Conservation (phyloP, 768 basidiomycete genomes). For the Mycena metata region DNA sequence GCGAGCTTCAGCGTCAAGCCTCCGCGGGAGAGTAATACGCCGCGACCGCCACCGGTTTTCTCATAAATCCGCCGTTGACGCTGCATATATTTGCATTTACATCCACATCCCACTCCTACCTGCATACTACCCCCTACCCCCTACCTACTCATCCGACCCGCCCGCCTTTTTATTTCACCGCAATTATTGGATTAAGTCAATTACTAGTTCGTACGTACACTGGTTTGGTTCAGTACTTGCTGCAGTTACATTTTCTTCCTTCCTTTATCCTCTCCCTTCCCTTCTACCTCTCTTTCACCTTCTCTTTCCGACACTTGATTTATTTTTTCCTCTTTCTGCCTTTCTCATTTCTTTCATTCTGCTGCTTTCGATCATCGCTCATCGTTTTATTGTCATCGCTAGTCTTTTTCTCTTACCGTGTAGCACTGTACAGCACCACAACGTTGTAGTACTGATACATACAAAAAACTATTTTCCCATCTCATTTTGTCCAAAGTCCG, state of each 20-base stretch:
- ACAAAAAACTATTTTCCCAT: slow-evolving; percentile 31
- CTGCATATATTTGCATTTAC: background rate
- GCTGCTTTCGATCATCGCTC: slow-evolving; percentile 36
- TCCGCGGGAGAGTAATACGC: slow-evolving; percentile 30
- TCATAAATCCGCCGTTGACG: slow-evolving; percentile 26
- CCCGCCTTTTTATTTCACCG: slow-evolving; percentile 17
- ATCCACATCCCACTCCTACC: slow-evolving; percentile 3
- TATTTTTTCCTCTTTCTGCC: too few relatives aligned
- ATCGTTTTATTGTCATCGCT: slow-evolving; percentile 40
- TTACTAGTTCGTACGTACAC: slow-evolving; percentile 28
- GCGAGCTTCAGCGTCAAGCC: slow-evolving; percentile 37
- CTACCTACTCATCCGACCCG: slow-evolving; percentile 20
- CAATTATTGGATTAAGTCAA: slow-evolving; percentile 31
- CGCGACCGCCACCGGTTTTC: slow-evolving; percentile 34
- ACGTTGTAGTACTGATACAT: slow-evolving; percentile 40
- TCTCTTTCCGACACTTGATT: background rate
- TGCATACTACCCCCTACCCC: slow-evolving; percentile 15
- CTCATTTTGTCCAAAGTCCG: slow-evolving; percentile 1
- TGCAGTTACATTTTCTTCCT: slow-evolving; percentile 29
- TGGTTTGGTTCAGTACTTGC: slow-evolving; percentile 35
- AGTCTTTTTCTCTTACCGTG: slow-evolving; percentile 28
- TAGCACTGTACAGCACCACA: slow-evolving; percentile 40
- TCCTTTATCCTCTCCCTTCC: too few relatives aligned
- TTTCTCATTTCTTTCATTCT: slow-evolving; percentile 17
- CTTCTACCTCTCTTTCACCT: slow-evolving; percentile 1